Evolutionary conservation across 805 yeast species (phyloP).

Genomic region (Metschnikowia koreensis): DNA sequence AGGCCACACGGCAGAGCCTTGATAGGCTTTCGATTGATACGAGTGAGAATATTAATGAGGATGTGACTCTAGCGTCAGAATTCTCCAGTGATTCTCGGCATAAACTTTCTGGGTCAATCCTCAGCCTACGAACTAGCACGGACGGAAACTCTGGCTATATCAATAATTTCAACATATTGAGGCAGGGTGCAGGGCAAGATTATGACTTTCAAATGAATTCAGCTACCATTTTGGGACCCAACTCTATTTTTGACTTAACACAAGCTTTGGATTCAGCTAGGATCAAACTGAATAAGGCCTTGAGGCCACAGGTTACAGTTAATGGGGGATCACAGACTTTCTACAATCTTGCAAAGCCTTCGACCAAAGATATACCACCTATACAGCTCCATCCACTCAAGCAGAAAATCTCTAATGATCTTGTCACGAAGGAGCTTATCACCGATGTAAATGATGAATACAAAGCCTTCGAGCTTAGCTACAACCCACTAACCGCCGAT

Average conservation of each 20-base stretch:
- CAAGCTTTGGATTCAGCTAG: slow-evolving; percentile 55
- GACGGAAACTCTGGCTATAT: slow-evolving; percentile 15
- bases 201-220: slow-evolving; percentile 21
- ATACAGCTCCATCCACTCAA: slow-evolving; percentile 49
- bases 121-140: slow-evolving; percentile 16
- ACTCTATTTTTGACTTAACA: slow-evolving; percentile 75
- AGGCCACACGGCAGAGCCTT: slow-evolving; percentile 10
- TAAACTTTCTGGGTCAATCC: slow-evolving; percentile 15
- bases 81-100: slow-evolving; percentile 12
- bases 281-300: slow-evolving; percentile 31
- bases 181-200: slow-evolving; percentile 15
- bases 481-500: slow-evolving; percentile 38
- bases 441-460: slow-evolving; percentile 26
- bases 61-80: slow-evolving; percentile 17
- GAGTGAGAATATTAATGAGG: slow-evolving; percentile 18
- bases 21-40: slow-evolving; percentile 19
- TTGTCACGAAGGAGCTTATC: slow-evolving; percentile 22
- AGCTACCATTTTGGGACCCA: slow-evolving; percentile 63
- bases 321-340: slow-evolving; percentile 46
- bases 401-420: slow-evolving; percentile 23
- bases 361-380: slow-evolving; percentile 80
- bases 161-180: slow-evolving; percentile 17
- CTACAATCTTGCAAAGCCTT: slow-evolving; percentile 58
- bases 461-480: slow-evolving; percentile 36
- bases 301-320: slow-evolving; percentile 33